These are phyloP conservation scores for Coemansia sp. DNA, from an alignment of 192 early-diverging fungal species.

Conservation along the genomic window DNA sequence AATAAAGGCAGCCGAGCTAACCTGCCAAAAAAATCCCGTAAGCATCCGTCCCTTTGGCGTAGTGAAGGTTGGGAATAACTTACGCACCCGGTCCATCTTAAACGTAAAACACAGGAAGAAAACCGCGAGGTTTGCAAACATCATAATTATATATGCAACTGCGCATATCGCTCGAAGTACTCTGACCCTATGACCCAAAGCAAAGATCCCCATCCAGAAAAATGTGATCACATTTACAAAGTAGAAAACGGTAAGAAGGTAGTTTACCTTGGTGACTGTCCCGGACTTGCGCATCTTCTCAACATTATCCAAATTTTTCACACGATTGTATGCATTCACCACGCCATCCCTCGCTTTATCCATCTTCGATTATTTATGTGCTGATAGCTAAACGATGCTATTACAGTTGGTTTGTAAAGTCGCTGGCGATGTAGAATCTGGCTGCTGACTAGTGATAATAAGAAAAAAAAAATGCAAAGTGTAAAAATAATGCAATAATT, in stretches of 20 bases:
- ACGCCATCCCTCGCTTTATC: neutral
- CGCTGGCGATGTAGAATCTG: too few relatives aligned
- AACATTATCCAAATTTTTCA: too few relatives aligned
- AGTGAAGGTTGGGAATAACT: neutral
- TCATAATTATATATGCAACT: neutral
- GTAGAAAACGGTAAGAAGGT: neutral
- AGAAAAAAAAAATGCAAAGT: neutral
- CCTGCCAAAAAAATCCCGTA: neutral
- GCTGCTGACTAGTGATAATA: too few relatives aligned
- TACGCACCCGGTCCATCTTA: neutral
- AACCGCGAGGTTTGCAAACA: neutral
- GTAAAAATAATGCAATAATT: too few relatives aligned
- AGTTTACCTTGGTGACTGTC: neutral
- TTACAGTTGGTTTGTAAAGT: too few relatives aligned
- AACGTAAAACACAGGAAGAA: neutral
- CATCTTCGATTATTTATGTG: too few relatives aligned
- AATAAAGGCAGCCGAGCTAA: neutral
- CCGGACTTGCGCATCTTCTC: neutral
- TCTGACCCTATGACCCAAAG: neutral
- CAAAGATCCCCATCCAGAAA: neutral
- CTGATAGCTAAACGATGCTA: too few relatives aligned
- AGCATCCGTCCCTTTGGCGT: neutral
- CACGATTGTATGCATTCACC: too few relatives aligned
- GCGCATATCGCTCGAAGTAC: neutral
- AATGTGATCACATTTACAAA: neutral